phyloP scores from a whole-genome alignment of 768 basidiomycete species.

The Phanerochaete sordida region DNA sequence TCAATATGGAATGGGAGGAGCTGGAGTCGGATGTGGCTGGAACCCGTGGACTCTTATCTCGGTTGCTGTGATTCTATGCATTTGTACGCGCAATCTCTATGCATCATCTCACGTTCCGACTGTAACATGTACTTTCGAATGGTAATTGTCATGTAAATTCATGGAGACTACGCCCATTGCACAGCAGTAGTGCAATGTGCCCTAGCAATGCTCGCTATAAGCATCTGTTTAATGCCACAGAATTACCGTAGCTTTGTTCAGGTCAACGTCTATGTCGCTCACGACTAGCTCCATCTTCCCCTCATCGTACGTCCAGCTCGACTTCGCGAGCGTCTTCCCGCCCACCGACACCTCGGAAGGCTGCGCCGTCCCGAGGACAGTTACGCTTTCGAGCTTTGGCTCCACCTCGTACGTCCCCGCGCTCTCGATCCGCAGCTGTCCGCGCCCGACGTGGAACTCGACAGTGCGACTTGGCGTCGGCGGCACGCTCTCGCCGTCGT shows the following conservation, averaged over 20 bases:
- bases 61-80: no score
- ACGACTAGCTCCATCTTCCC: slow-evolving; percentile 40
- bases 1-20: no score
- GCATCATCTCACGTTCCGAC: no score
- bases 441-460: slow-evolving; percentile 36
- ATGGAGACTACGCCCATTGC: no score
- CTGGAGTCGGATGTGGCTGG: no score
- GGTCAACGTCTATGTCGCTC: slow-evolving; percentile 32
- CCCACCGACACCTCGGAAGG: slow-evolving; percentile 40
- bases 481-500: slow-evolving; percentile 64
- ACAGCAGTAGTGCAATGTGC: no score
- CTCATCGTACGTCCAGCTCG: slow-evolving; percentile 37
- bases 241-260: slow-evolving; percentile 37
- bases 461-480: slow-evolving; percentile 49
- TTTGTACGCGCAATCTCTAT: no score
- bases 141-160: background rate
- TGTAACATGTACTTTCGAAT: no score
- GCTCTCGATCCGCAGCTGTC: slow-evolving; percentile 35
- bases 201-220: no score
- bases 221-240: slow-evolving; percentile 26
- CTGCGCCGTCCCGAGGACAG: slow-evolving; percentile 47
- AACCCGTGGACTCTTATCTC: no score
- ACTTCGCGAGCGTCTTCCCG: slow-evolving; percentile 29
- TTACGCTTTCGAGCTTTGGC: slow-evolving; percentile 49
- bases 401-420: slow-evolving; percentile 39